Percentiles rank a stretch among this genome's conserved stretches.
Conservation (phyloP, 1,284 basidiomycete species). For the Sutorius eximius region DNA sequence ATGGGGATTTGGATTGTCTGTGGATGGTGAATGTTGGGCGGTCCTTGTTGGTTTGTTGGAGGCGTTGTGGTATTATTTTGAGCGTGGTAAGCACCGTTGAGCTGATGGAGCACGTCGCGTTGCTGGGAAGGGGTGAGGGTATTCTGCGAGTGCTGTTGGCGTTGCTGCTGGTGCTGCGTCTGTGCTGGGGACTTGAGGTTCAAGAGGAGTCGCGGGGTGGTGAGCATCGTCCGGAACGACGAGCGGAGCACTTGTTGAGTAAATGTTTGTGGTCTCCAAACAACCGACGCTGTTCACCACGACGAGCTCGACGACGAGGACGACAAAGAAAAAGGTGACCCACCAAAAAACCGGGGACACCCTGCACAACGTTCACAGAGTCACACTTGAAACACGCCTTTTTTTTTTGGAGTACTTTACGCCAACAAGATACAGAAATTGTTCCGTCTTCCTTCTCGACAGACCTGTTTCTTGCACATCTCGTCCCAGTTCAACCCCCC, state of each 20-base stretch:
- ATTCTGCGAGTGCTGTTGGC: slow-evolving; percentile 28
- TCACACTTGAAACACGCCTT: slow-evolving; percentile 6
- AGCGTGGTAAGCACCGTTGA: slow-evolving; percentile 27
- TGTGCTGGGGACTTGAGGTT: slow-evolving; percentile 33
- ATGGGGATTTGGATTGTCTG: slow-evolving; percentile 58
- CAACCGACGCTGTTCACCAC: slow-evolving; percentile 26
- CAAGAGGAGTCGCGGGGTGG: slow-evolving; percentile 33
- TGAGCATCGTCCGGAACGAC: slow-evolving; percentile 31
- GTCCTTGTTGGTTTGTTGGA: slow-evolving; percentile 16
- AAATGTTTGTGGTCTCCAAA: slow-evolving; percentile 27
- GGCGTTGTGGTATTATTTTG: slow-evolving; percentile 21
- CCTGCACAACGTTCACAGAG: slow-evolving; percentile 9
- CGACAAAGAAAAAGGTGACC: slow-evolving; percentile 7
- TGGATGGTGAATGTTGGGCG: slow-evolving; percentile 38
- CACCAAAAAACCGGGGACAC: slow-evolving; percentile 4
- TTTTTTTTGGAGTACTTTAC: background rate
- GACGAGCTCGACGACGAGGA: slow-evolving; percentile 8
- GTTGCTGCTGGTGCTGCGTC: slow-evolving; percentile 24
- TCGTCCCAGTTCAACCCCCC: slow-evolving; percentile 11
- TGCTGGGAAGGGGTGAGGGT: slow-evolving; percentile 30
- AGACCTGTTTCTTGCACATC: slow-evolving; percentile 58
- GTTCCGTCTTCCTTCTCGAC: slow-evolving; percentile 71
- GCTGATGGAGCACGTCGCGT: slow-evolving; percentile 29
- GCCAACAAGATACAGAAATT: slow-evolving; percentile 69
- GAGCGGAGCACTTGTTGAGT: slow-evolving; percentile 19